Evolutionary conservation across 768 basidiomycete genomes (phyloP).

Genomic region (Auricularia sp.): DNA sequence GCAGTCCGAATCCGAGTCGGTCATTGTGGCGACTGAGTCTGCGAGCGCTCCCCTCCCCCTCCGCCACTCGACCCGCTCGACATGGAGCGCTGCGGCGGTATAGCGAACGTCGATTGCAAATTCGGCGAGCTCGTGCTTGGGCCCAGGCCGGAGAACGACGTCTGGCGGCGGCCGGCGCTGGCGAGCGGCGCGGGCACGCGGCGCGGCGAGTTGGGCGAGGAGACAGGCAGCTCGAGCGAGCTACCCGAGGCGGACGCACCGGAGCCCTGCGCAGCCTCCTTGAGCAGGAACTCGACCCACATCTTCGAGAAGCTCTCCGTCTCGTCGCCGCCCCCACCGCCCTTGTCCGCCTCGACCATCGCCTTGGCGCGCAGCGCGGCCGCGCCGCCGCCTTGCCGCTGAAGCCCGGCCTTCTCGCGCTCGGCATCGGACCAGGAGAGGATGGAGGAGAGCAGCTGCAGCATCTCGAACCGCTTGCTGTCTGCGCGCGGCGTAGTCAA

Average conservation of each 20-base stretch:
- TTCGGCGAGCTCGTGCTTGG: not conserved
- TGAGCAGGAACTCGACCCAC: slow-evolving; percentile 96
- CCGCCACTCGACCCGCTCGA: not conserved
- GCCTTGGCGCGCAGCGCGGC: slow-evolving; percentile 21
- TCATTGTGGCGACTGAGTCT: not conserved
- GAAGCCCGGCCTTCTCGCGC: slow-evolving; percentile 83
- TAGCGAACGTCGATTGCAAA: not conserved
- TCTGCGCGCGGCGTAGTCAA: slow-evolving; percentile 85
- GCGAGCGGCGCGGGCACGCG: not conserved
- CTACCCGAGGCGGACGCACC: slow-evolving; percentile 11
- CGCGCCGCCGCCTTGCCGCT: slow-evolving; percentile 32
- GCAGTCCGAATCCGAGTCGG: not conserved
- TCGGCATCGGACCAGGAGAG: slow-evolving; percentile 90
- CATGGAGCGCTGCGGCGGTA: not conserved
- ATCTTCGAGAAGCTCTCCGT: slow-evolving; percentile 67
- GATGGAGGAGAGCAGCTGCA: slow-evolving; percentile 76
- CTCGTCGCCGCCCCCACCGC: slow-evolving; percentile 21
- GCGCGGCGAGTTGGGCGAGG: slow-evolving; percentile 5
- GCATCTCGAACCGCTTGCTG: slow-evolving; percentile 94
- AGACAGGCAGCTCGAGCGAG: not conserved
- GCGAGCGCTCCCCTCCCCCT: not conserved
- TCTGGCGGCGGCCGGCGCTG: not conserved
- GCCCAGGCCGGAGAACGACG: not conserved
- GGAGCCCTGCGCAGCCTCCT: slow-evolving; percentile 61
- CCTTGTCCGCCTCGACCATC: slow-evolving; percentile 22